Conservation (phyloP, 148 eudicot genomes). For the Heliamphora exappendiculata region DNA sequence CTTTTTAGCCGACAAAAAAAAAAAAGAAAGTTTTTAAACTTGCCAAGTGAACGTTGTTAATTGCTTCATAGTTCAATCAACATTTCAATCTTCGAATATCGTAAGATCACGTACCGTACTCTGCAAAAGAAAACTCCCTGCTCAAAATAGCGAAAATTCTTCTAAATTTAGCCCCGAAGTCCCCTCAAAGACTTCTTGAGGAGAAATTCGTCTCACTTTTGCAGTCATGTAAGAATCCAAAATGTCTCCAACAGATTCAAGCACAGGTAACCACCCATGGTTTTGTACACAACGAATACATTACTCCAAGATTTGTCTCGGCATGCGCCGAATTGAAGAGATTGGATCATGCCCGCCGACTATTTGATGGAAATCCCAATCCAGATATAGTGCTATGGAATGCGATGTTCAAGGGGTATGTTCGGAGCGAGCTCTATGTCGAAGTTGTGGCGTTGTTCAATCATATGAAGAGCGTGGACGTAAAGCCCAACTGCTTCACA, state of each 20-base stretch:
- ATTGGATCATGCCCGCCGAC: conserved; percentile 33
- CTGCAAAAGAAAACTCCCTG: not conserved
- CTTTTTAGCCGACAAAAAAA: too few species aligned
- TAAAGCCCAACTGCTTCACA: conserved; percentile 49
- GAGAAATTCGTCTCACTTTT: conserved; percentile 42
- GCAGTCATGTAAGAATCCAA: conserved; percentile 49
- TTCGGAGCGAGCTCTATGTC: conserved; percentile 28
- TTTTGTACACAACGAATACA: conserved; percentile 24
- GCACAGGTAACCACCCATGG: conserved; percentile 39
- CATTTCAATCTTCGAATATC: too few species aligned
- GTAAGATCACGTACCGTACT: not conserved
- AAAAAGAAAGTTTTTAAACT: too few species aligned
- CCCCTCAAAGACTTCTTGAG: conserved; percentile 32
- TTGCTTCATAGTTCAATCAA: too few species aligned
- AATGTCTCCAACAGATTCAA: too few species aligned
- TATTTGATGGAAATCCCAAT: conserved; percentile 51
- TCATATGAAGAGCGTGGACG: conserved; percentile 40
- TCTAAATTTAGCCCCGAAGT: conserved; percentile 22
- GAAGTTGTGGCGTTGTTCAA: conserved; percentile 36
- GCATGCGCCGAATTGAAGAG: conserved; percentile 23
- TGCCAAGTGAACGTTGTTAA: too few species aligned
- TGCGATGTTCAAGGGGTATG: conserved; percentile 59
- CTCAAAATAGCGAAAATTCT: conserved; percentile 22
- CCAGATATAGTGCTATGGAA: conserved; percentile 44
- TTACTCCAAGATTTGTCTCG: conserved; percentile 38